Evolutionary conservation across 139 green algal genomes (phyloP).

Genomic region (Gonium pectorale): DNA sequence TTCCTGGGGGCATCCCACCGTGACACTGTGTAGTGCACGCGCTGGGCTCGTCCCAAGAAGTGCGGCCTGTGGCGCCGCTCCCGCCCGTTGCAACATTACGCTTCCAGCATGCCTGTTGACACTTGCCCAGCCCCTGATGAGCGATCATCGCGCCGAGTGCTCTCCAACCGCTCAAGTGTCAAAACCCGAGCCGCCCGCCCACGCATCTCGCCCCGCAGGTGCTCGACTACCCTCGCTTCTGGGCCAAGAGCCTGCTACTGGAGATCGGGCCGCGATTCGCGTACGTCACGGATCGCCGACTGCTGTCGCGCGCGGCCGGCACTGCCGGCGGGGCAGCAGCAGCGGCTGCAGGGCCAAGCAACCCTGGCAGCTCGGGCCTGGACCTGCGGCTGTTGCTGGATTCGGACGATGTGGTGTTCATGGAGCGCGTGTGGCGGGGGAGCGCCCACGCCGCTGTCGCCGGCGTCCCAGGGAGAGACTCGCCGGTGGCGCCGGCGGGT

Average conservation of each 20-base stretch:
- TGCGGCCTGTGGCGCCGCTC: no score
- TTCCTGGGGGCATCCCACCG: no score
- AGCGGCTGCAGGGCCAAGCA: neutral
- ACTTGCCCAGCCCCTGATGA: no score
- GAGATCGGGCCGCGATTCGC: constrained; percentile 15
- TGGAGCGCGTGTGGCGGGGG: neutral
- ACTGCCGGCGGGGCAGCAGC: neutral
- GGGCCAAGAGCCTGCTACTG: constrained; percentile 29
- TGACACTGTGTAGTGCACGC: no score
- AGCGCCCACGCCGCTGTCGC: neutral
- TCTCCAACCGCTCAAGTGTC: no score
- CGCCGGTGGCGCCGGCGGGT: neutral
- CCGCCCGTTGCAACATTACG: no score
- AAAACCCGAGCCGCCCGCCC: no score
- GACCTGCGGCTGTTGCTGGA: neutral
- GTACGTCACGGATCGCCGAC: neutral
- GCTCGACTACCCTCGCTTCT: neutral
- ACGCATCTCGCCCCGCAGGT: neutral
- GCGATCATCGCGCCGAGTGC: no score
- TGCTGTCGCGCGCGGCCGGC: neutral
- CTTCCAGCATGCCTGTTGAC: no score
- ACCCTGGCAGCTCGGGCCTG: neutral
- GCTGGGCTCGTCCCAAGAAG: no score
- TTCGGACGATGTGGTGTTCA: neutral
- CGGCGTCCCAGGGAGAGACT: no score